Percentiles rank a stretch among this genome's conserved stretches.
phyloP scores from a whole-genome alignment of 257 asterid species.

The Solanum corneliomulleri region DNA sequence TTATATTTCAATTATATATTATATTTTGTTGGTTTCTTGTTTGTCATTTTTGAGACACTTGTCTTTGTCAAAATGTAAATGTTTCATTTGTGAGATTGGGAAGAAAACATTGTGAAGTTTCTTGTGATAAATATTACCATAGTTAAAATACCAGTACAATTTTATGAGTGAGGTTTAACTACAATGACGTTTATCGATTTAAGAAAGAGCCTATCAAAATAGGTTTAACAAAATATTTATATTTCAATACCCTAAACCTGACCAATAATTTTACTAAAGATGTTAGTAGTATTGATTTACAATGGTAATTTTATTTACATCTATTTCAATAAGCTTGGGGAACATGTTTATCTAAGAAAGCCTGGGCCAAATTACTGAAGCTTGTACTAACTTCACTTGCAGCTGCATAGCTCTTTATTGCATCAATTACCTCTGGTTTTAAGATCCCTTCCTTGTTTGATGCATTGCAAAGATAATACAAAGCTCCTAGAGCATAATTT shows the following conservation, averaged over 20 bases:
- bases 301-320: background rate
- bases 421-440: constrained; percentile 68
- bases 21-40: background rate
- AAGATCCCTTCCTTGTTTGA: constrained; percentile 47
- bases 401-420: constrained; percentile 55
- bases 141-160: background rate
- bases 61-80: background rate
- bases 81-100: background rate
- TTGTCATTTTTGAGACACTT: background rate
- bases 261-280: background rate
- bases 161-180: background rate
- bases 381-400: constrained; percentile 39
- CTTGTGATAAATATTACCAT: background rate
- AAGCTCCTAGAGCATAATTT: constrained; percentile 48
- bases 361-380: constrained; percentile 70
- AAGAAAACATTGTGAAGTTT: background rate
- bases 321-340: background rate
- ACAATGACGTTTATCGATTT: too few species aligned
- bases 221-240: background rate
- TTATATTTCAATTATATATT: background rate
- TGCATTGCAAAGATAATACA: constrained; percentile 59
- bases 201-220: background rate
- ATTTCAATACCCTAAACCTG: background rate
- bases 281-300: background rate
- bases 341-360: constrained; percentile 56